Evolutionary conservation across 2,329 filamentous ascomycete genomes (phyloP), one percentile per base, ranked within the genome.

Genomic region (Colletotrichum horii): DNA sequence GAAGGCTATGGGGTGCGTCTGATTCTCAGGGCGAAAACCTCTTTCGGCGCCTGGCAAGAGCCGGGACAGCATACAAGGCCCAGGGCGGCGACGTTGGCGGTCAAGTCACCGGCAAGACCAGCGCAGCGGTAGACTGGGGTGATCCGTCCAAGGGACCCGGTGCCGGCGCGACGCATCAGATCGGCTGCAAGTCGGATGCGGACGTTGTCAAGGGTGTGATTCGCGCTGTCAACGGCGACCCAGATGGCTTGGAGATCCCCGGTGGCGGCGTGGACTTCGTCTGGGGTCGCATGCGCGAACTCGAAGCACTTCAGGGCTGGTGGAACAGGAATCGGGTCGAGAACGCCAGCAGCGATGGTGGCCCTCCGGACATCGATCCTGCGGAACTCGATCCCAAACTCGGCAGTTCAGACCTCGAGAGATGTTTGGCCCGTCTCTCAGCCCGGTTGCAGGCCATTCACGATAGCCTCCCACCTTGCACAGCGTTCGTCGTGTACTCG

Each of bases 101-200:
- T 26, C 77, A 88, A 14, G 86, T 89, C 43, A 86, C 88, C 6
- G 90, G 90, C 77, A 93, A 93, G 83, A 91, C 89, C 1, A 94
- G 93, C 75, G 94, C 94, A 3, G 92, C 97, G 36, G 90, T 98
- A 26, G 97, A 99, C 84, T 98, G 96, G 94, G 96, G 96, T 66
- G 94, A 96, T 76, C 94, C 95, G 16, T 86, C 87, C 69, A 90
- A 89, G 80, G 91, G 91, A 19, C 87, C 88, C 7, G 91, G 91
- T 65, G 87, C 85, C 60, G 89, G 89, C 58, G 90, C 92, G 6
- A 91, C 88, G 6, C 85, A 90, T 77, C 85, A 88, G 43, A 88
- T 93, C 56, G 88, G 89, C 19, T 93, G 92, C 82, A 85, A 83
- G 56, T 89, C 87, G 58, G 92, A 93, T 81, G 89, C 91, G 48